Evolutionary conservation across 1,284 basidiomycete species (phyloP).

Genomic region (Rhizoctonia solani): DNA sequence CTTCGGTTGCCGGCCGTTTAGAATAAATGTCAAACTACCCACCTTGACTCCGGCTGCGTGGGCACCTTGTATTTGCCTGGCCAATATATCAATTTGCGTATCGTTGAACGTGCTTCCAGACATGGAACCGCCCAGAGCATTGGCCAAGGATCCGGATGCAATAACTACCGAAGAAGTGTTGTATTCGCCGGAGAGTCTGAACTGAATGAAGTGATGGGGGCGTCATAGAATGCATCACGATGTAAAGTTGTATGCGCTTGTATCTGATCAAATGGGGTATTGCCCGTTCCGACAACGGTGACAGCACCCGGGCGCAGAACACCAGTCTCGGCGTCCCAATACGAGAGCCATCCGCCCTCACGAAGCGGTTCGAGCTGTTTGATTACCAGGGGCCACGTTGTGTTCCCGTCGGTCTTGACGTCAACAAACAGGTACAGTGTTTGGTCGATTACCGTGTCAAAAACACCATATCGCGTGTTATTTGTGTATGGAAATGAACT

Average conservation of each 20-base stretch:
- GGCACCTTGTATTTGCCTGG: slow-evolving; percentile 21
- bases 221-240: slow-evolving; percentile 29
- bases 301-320: slow-evolving; percentile 3
- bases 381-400: slow-evolving; percentile 23
- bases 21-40: background rate
- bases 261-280: slow-evolving; percentile 23
- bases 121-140: slow-evolving; percentile 22
- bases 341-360: slow-evolving; percentile 22
- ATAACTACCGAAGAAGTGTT: slow-evolving; percentile 17
- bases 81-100: background rate
- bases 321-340: slow-evolving; percentile 25
- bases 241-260: slow-evolving; percentile 12
- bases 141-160: slow-evolving; percentile 25
- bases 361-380: slow-evolving; percentile 22
- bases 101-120: slow-evolving; percentile 22
- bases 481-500: slow-evolving; percentile 23
- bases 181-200: slow-evolving; percentile 10
- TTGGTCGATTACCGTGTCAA: slow-evolving; percentile 12
- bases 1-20: background rate
- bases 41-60: slow-evolving; percentile 25
- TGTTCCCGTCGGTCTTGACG: slow-evolving; percentile 16
- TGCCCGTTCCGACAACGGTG: slow-evolving; percentile 18
- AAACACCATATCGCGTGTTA: slow-evolving; percentile 23
- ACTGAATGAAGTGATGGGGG: slow-evolving; percentile 19
- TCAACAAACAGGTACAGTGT: slow-evolving; percentile 29